Percentiles rank a stretch among this genome's conserved stretches.
Conservation (phyloP, 2,329 filamentous ascomycete genomes). For the Microdochium bolleyi region DNA sequence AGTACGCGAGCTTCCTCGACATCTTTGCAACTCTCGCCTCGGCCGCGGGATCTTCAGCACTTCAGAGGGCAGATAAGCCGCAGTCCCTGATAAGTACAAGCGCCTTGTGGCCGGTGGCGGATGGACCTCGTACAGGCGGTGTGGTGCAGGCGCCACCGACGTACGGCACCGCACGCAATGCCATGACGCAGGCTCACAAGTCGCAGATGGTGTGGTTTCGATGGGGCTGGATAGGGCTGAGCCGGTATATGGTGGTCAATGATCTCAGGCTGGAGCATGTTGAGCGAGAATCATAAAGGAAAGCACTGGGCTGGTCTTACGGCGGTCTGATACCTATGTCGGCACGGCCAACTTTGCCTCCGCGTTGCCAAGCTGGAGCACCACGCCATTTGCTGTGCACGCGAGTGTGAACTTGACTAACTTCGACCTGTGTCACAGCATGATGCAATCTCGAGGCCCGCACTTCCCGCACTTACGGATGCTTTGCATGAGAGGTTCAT, state of each 20-base stretch:
- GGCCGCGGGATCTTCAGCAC: conserved; percentile 8
- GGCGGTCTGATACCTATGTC: neutral
- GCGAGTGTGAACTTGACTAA: too few relatives aligned
- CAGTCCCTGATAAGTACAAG: conserved; percentile 63
- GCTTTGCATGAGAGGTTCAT: too few relatives aligned
- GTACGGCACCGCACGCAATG: conserved; percentile 57
- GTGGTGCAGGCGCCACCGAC: neutral
- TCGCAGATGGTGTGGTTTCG: conserved; percentile 99
- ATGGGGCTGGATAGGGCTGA: conserved; percentile 87
- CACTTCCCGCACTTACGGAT: too few relatives aligned
- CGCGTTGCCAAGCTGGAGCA: neutral
- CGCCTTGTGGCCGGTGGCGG: conserved; percentile 50
- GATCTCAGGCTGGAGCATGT: conserved; percentile 53
- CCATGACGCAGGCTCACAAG: conserved; percentile 84
- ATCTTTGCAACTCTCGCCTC: conserved; percentile 55
- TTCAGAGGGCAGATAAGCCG: conserved; percentile 30
- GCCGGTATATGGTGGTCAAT: conserved; percentile 93
- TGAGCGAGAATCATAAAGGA: neutral
- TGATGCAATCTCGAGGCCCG: too few relatives aligned
- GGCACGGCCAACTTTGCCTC: neutral
- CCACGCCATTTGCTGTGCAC: too few relatives aligned
- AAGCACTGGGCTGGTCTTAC: neutral
- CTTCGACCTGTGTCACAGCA: too few relatives aligned
- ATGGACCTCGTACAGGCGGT: conserved; percentile 14
- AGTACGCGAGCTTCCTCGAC: conserved; percentile 76